Evolutionary conservation across 495 filamentous ascomycete species (phyloP), one percentile per base, ranked within the genome.

Genomic region (Aspergillus carlsbadensis): DNA sequence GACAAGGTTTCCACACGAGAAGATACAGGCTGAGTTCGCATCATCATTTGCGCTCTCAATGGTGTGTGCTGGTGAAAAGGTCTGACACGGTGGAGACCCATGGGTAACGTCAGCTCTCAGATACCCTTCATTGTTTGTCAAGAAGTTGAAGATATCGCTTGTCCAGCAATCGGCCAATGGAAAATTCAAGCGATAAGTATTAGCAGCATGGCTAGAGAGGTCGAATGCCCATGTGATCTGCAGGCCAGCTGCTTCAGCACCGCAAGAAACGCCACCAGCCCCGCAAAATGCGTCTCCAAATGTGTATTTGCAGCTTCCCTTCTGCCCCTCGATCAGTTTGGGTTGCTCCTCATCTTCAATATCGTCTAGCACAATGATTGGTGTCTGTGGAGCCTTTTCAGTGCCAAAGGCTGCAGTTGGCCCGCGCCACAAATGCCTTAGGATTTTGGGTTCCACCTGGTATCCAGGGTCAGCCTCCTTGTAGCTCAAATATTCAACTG

Each of bases 41-140:
- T 92, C 90, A 44, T 95, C 91, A 35, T 89, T 77, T 10, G 78
- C 72, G 1, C 84, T 82, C 0, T 75, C 59, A 3, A 78, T 68
- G 0, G 89, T 93, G 54, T 96, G 89, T 0, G 88, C 89, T 0
- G 85, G 83, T 0, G 89, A 95, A 69, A 87, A 96, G 6, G 82
- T 83, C 56, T 94, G 89, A 47, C 93, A 98, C 0, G 93, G 92
- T 0, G 91, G 90, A 0, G 89, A 94, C 0, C 93, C 67, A 52
- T 97, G 92, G 2, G 88, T 73, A 17, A 96, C 74, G 60, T 96
- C 91, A 0, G 90, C 81, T 20, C 64, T 65, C 15, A 73, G 49
- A 49, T 71, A 56, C 10, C 61, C 24, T 37, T 60, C 35, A 10
- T 65, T 35, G 17, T 68, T 67, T 0, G 66, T 67, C 7, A 76